phyloP scores from a whole-genome alignment of 2,329 filamentous ascomycete genomes.

The Penicillium sp. region DNA sequence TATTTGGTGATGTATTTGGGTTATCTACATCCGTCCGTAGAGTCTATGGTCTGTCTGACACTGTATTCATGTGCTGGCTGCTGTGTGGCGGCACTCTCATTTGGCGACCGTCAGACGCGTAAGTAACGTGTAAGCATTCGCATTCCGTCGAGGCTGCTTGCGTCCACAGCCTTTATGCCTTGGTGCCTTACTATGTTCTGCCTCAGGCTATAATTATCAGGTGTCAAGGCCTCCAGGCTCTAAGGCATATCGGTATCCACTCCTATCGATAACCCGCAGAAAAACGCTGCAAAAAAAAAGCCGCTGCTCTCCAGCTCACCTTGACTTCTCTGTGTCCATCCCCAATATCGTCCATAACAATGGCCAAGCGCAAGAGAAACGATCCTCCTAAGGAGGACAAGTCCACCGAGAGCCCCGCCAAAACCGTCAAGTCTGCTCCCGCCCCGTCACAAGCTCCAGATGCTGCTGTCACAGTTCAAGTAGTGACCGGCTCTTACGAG shows the following conservation, averaged over 20 bases:
- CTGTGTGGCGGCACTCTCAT: conserved; percentile 1
- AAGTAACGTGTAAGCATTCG: conserved; percentile 6
- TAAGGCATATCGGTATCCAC: conserved; percentile 5
- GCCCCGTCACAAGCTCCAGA: conserved; percentile 27
- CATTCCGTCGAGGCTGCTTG: conserved; percentile 12
- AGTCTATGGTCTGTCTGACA: not conserved
- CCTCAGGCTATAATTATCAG: not conserved
- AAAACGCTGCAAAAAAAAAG: conserved; percentile 21
- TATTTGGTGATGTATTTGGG: not conserved
- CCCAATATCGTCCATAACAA: conserved; percentile 18
- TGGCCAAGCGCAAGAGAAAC: conserved; percentile 49
- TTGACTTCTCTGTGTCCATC: conserved; percentile 2
- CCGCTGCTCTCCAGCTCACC: conserved; percentile 6
- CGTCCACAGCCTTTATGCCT: not conserved
- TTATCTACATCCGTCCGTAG: not conserved
- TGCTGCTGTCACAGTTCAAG: conserved; percentile 66
- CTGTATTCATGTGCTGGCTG: not conserved
- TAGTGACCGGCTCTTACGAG: conserved; percentile 92
- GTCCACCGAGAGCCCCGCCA: conserved; percentile 27
- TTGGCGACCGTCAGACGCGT: conserved; percentile 9
- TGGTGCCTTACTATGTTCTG: not conserved
- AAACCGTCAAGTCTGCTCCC: conserved; percentile 33
- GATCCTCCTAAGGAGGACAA: conserved; percentile 29
- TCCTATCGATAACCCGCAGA: conserved; percentile 23
- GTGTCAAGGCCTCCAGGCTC: conserved; percentile 1